Evolutionary conservation across 179 eudicot genomes (phyloP), one percentile per base, ranked within the genome.

Genomic region (Spergularia azorica): DNA sequence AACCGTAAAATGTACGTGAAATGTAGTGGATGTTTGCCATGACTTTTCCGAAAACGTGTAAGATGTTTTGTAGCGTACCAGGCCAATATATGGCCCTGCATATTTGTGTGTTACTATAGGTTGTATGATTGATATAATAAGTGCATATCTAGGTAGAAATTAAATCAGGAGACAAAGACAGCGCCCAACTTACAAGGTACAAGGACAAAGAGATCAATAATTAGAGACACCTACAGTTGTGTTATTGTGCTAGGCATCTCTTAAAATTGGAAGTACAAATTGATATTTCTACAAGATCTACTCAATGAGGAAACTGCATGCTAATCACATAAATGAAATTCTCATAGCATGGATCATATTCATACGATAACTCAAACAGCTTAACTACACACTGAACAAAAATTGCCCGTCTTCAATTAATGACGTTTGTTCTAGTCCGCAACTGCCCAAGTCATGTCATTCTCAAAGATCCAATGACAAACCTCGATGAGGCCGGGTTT

Each of bases 401-500:
- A 67, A 67, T 67, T 18, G 10, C 17, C 2, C 56, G 12, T n/a
- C 32, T 67, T 67, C 51, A 6, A 46, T n/a, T 46, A 0, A 36
- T 36, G 12, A 18, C 32, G 8, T 1, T 21, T 2, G n/a, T 50
- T 54, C 43, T 76, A 87, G 84, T 88, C 92, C 5, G 87, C 94
- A 26, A 75, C 70, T 0, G 93, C 60, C 98, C 98, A 94, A 76
- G 92, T 92, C 97, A 94, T 87, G 56, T 94, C 98, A 71, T 91
- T 94, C 87, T 92, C 95, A 69, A 89, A 94, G 69, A 94, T 94
- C 98, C 98, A 94, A 77, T 94, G 98, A 67, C 98, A 92, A 6
- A 92, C 94, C 83, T 94, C 98, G 60, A 90, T 92, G 18, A 86
- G 87, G 20, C 98, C 97, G 0, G 98, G 98, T 4, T 81, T 78